Evolutionary conservation across 306 rosid genomes (phyloP).

Genomic region (Cicer cuneatum): DNA sequence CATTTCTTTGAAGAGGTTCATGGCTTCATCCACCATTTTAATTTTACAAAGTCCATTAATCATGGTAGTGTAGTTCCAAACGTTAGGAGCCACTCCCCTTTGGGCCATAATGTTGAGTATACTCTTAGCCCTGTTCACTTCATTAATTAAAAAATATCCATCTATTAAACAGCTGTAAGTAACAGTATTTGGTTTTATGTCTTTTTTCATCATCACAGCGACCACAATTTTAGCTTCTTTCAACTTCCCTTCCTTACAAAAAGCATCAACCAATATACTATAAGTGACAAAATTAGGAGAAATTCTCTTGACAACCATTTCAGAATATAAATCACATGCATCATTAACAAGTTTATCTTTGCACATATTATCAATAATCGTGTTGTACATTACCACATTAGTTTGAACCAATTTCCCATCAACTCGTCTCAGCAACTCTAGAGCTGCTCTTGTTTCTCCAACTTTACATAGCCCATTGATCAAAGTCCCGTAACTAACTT

Average conservation of each 20-base stretch:
- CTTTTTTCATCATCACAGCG: neutral
- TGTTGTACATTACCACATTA: neutral
- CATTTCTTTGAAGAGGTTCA: neutral
- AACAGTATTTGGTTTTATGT: neutral
- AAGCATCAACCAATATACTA: neutral
- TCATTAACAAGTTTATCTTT: neutral
- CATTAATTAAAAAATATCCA: neutral
- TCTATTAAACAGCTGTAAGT: neutral
- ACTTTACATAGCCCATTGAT: neutral
- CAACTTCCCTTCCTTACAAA: slow-evolving; percentile 1
- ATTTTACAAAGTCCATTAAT: neutral
- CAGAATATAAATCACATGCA: slow-evolving; percentile 1
- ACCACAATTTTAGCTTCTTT: neutral
- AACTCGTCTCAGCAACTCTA: neutral
- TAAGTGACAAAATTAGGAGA: too few relatives aligned
- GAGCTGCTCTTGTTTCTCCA: neutral
- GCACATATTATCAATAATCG: neutral
- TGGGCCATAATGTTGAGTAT: neutral
- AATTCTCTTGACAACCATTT: neutral
- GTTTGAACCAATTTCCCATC: neutral
- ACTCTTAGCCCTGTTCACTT: neutral
- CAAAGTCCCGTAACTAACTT: neutral
- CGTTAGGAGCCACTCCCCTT: neutral
- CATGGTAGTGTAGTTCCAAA: neutral
- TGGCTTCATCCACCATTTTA: neutral